Percentiles rank a stretch among this genome's conserved stretches.
Evolutionary conservation across 2,329 filamentous ascomycete species (phyloP).

Genomic region (Nemania sp.): DNA sequence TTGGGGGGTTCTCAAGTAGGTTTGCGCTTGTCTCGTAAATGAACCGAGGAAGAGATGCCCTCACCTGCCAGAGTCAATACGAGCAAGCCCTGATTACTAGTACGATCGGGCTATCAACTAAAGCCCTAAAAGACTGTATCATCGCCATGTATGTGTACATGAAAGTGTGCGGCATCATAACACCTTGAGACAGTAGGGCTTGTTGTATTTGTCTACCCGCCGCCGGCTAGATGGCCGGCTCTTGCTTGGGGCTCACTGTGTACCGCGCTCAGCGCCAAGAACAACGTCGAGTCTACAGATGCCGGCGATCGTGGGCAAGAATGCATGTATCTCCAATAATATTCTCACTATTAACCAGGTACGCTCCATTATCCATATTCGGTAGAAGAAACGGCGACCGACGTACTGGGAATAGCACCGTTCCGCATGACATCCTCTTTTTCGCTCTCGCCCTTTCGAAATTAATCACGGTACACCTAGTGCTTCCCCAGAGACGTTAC

Average conservation of each 20-base stretch:
- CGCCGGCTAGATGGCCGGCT: slow-evolving; percentile 1
- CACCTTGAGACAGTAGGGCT: not conserved
- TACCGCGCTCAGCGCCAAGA: slow-evolving; percentile 4
- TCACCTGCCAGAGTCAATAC: not conserved
- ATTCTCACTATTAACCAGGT: slow-evolving; percentile 1
- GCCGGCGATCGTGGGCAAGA: slow-evolving; percentile 2
- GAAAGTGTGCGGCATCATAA: slow-evolving; percentile 4
- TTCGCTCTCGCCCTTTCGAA: slow-evolving; percentile 10
- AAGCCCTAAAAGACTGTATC: not conserved
- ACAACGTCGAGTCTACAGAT: not conserved
- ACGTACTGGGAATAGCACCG: slow-evolving; percentile 1
- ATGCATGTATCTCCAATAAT: slow-evolving; percentile 11
- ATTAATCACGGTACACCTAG: slow-evolving; percentile 8
- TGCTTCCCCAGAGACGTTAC: not conserved
- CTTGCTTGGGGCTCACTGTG: slow-evolving; percentile 2
- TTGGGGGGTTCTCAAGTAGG: not conserved
- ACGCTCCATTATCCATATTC: not conserved
- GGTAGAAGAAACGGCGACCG: slow-evolving; percentile 5
- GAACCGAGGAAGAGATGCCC: not conserved
- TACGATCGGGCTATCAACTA: not conserved
- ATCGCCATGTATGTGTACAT: not conserved
- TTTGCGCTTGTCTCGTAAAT: slow-evolving; percentile 1
- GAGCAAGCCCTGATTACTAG: not conserved
- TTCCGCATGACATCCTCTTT: slow-evolving; percentile 12
- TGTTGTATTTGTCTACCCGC: slow-evolving; percentile 4